Percentiles rank a stretch among this genome's conserved stretches.
phyloP scores from a whole-genome alignment of 2,329 filamentous ascomycete genomes.

The Fusarium anguioides region DNA sequence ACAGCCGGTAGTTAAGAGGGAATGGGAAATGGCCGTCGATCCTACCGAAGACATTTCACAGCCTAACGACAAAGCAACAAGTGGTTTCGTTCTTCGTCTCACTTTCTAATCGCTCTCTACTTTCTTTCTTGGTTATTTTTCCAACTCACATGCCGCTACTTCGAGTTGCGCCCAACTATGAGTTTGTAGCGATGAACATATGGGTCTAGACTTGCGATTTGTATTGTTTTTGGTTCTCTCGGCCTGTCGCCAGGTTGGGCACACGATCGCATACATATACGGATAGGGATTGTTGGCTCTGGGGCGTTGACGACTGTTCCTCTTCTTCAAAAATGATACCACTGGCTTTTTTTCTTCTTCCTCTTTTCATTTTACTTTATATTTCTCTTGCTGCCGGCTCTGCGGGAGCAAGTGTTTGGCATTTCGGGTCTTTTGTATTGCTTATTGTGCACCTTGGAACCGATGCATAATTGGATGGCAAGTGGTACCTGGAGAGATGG shows the following conservation, averaged over 20 bases:
- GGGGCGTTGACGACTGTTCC: conserved; percentile 42
- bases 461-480: not conserved
- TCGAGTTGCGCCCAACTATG: conserved; percentile 9
- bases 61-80: conserved; percentile 36
- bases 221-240: conserved; percentile 37
- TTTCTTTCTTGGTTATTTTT: conserved; percentile 6
- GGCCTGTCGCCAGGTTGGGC: conserved; percentile 42
- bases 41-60: conserved; percentile 48
- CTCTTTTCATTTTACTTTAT: conserved; percentile 4
- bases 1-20: conserved; percentile 57
- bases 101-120: conserved; percentile 52
- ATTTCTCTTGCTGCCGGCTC: conserved; percentile 15
- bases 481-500: not conserved
- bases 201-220: conserved; percentile 42
- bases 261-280: conserved; percentile 42
- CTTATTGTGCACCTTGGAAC: conserved; percentile 22
- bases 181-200: conserved; percentile 28
- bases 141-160: not conserved
- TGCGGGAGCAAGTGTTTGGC: conserved; percentile 5
- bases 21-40: conserved; percentile 73
- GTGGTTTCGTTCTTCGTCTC: conserved; percentile 59
- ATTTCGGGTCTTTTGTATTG: conserved; percentile 1
- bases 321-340: conserved; percentile 46
- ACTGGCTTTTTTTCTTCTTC: conserved; percentile 33
- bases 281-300: conserved; percentile 37